These are phyloP conservation scores for Annulohypoxylon maeteangense DNA, from an alignment of 495 filamentous ascomycete species.

Conservation along the genomic window DNA sequence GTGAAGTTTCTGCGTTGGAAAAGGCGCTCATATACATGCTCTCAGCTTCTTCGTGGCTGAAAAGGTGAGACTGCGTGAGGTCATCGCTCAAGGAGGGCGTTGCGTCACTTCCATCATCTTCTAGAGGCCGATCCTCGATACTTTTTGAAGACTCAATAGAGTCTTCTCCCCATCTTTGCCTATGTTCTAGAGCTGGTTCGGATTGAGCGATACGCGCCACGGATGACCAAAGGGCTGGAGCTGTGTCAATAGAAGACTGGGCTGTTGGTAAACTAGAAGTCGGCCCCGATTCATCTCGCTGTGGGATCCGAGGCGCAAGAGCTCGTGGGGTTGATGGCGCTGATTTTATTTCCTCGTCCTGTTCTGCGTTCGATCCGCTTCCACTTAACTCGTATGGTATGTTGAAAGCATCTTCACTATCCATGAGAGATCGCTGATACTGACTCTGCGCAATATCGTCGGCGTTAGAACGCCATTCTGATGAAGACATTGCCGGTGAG, in stretches of 20 bases:
- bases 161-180: constrained; percentile 37
- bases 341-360: constrained; percentile 48
- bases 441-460: constrained; percentile 47
- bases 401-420: constrained; percentile 61
- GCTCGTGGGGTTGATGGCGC: constrained; percentile 59
- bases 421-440: constrained; percentile 46
- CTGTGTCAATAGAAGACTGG: constrained; percentile 47
- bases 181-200: constrained; percentile 50
- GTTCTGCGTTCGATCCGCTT: constrained; percentile 31
- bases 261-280: constrained; percentile 40
- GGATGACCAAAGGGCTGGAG: constrained; percentile 45
- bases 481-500: not conserved
- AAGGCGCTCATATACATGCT: constrained; percentile 90
- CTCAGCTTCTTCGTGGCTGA: constrained; percentile 90
- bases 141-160: constrained; percentile 36
- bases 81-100: constrained; percentile 53
- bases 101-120: constrained; percentile 42
- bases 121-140: constrained; percentile 34
- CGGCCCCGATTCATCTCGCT: constrained; percentile 13
- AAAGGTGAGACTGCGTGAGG: constrained; percentile 78
- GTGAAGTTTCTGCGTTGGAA: constrained; percentile 51
- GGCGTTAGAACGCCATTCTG: constrained; percentile 31
- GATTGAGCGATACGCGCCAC: constrained; percentile 48
- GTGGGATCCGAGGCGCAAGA: constrained; percentile 28
- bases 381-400: constrained; percentile 59